Evolutionary conservation across 768 basidiomycete species (phyloP).

Genomic region (Cystobasidium ongulense): DNA sequence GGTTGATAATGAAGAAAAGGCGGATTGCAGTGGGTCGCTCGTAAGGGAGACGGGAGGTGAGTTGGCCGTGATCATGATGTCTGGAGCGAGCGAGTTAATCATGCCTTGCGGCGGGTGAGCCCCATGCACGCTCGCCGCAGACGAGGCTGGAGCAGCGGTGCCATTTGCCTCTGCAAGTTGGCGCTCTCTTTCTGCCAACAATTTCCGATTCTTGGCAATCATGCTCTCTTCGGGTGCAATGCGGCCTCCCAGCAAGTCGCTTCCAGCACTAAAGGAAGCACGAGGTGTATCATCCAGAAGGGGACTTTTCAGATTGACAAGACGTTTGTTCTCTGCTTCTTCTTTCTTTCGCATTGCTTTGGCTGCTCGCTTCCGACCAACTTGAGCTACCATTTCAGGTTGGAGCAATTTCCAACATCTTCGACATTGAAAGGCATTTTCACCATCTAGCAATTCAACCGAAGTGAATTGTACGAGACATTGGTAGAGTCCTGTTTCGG

Average conservation of each 20-base stretch:
- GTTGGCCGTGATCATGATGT: slow-evolving; percentile 2
- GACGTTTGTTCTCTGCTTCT: neutral
- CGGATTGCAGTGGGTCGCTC: neutral
- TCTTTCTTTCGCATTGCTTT: neutral
- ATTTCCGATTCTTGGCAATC: neutral
- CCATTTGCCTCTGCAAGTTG: neutral
- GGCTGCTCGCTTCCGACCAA: slow-evolving; percentile 35
- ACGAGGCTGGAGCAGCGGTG: neutral
- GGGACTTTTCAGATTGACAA: neutral
- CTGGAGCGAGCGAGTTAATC: neutral
- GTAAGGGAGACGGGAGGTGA: neutral
- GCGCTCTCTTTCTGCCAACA: neutral
- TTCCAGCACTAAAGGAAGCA: slow-evolving; percentile 21
- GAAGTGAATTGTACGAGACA: slow-evolving; percentile 78
- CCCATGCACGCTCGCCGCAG: neutral
- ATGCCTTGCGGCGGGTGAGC: neutral
- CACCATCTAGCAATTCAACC: slow-evolving; percentile 86
- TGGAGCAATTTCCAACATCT: slow-evolving; percentile 88
- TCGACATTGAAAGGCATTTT: slow-evolving; percentile 87
- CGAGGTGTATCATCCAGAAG: slow-evolving; percentile 6
- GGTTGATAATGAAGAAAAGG: neutral
- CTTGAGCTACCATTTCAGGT: slow-evolving; percentile 37
- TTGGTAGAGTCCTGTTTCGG: slow-evolving; percentile 50
- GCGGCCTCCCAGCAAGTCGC: neutral
- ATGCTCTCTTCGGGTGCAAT: neutral